Percentiles rank a stretch among this genome's conserved stretches.
These are phyloP conservation scores for Seiridium unicorne DNA, from an alignment of 2,329 filamentous ascomycete genomes.

Conservation along the genomic window DNA sequence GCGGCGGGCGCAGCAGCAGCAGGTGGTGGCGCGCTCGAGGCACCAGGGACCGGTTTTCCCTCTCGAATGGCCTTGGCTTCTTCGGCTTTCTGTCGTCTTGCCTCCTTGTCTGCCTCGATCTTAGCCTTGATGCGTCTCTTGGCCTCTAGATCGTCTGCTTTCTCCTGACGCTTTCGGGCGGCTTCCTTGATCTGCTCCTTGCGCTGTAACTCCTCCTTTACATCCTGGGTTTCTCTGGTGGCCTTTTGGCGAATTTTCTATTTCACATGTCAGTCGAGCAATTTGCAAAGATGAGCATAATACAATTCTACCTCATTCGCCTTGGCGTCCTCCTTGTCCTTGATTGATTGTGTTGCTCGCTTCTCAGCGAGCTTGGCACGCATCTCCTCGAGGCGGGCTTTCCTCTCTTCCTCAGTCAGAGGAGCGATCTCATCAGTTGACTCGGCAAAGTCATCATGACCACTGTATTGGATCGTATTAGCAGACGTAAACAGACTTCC, in stretches of 20 bases:
- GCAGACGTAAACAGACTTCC: background rate
- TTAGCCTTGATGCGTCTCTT: constrained; percentile 88
- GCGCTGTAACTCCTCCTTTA: constrained; percentile 83
- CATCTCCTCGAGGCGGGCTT: constrained; percentile 73
- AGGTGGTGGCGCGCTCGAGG: constrained; percentile 39
- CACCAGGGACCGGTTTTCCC: constrained; percentile 55
- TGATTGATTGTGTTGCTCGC: constrained; percentile 62
- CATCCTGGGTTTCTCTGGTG: constrained; percentile 83
- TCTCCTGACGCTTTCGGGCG: constrained; percentile 81
- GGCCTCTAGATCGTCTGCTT: constrained; percentile 78
- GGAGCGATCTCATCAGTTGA: constrained; percentile 90
- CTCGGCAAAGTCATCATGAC: constrained; percentile 88
- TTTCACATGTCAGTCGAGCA: background rate
- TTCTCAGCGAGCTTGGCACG: constrained; percentile 71
- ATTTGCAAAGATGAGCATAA: too few species aligned
- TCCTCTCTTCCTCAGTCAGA: constrained; percentile 89
- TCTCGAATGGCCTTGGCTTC: constrained; percentile 82
- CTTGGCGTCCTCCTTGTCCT: constrained; percentile 80
- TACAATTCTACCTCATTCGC: constrained; percentile 68
- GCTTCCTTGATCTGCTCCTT: constrained; percentile 94
- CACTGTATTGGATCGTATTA: constrained; percentile 39
- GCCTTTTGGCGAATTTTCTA: constrained; percentile 77
- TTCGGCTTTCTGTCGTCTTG: constrained; percentile 81
- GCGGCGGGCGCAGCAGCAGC: constrained; percentile 45
- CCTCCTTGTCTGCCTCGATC: constrained; percentile 93